Base-by-base conservation (phyloP, 306 rosid species). In the Cicer yamashitae region DNA sequence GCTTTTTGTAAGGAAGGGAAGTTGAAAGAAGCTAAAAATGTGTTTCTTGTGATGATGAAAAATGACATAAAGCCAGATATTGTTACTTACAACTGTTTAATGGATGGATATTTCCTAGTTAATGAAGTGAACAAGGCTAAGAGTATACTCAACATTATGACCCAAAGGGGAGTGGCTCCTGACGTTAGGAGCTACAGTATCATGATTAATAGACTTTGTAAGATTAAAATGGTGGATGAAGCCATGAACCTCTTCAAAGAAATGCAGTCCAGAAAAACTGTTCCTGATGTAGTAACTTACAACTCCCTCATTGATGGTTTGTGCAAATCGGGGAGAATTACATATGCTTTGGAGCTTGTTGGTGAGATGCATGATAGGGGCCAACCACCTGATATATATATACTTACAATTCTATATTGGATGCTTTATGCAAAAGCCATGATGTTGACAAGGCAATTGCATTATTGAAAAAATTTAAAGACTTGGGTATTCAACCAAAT, bases 1-100 rank as follows among this genome's bases (percentile, higher is more conserved):
- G 69, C 51, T 0, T 52, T 73, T 41, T 15, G 51, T 64, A 64
- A 64, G 34, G 70, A 64, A 15, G 70, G 51, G 17, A 64, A 9
- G 4, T 0, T 64, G 15, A 41, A 17, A 64, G 51, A 41, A 40
- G 51, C 51, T 14, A 64, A 15, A 41, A 40, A 0, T 9, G 1
- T 40, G 50, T 9, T 64, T 0, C 14, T 8, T 15, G 0, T 9
- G 14, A 64, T 64, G 51, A 40, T 64, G 5, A 64, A 18, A 60
- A 0, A 13, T 8, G 37, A 10, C 1, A 3, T 64, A 4, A 40
- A 8, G 10, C 70, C 9, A 1, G 0, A 64, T 2, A n/a, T 40
- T 15, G n/a, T 63, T 63, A 63, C 50, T 4, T 63, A 40, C 8
- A 60, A 2, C 44, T 34, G 18, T 11, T 60, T 60, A 11, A 60